These are phyloP conservation scores for Wallacemonas sp. DNA, from an alignment of 208 protist species.

Conservation along the genomic window DNA sequence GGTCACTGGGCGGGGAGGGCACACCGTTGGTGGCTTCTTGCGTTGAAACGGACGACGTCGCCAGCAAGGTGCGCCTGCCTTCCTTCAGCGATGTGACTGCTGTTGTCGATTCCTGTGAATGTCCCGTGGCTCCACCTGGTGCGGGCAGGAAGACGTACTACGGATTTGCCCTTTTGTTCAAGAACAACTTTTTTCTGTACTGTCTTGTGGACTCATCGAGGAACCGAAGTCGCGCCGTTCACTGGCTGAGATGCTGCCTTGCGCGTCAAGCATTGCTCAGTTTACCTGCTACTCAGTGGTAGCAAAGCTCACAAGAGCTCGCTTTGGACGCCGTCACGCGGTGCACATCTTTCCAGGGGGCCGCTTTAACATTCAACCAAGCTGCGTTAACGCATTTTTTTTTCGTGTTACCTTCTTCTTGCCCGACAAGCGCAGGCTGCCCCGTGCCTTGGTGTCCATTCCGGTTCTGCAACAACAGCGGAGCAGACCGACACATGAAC, in stretches of 20 bases:
- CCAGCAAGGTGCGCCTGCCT: neutral
- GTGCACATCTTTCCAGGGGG: too few relatives aligned
- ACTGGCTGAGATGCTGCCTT: neutral
- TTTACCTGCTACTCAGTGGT: neutral
- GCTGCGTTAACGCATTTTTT: neutral
- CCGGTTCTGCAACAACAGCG: too few relatives aligned
- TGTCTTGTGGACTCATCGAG: neutral
- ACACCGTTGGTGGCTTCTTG: neutral
- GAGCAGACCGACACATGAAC: too few relatives aligned
- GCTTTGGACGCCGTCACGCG: too few relatives aligned
- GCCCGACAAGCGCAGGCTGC: too few relatives aligned
- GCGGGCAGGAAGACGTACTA: neutral
- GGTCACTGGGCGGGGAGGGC: neutral
- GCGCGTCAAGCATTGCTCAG: neutral
- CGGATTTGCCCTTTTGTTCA: neutral
- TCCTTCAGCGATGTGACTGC: neutral
- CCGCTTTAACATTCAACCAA: too few relatives aligned
- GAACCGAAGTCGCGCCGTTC: neutral
- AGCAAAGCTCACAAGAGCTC: neutral
- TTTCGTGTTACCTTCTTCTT: neutral
- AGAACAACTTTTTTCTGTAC: conserved; percentile 1
- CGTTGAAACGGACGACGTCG: neutral
- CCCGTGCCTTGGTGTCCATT: too few relatives aligned
- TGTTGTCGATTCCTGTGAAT: conserved; percentile 1
- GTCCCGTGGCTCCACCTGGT: neutral